A percentile compares a stretch with the other conserved stretches of the same genome.
phyloP scores from a whole-genome alignment of 2,329 filamentous ascomycete genomes.

The Cordyceps sp. region DNA sequence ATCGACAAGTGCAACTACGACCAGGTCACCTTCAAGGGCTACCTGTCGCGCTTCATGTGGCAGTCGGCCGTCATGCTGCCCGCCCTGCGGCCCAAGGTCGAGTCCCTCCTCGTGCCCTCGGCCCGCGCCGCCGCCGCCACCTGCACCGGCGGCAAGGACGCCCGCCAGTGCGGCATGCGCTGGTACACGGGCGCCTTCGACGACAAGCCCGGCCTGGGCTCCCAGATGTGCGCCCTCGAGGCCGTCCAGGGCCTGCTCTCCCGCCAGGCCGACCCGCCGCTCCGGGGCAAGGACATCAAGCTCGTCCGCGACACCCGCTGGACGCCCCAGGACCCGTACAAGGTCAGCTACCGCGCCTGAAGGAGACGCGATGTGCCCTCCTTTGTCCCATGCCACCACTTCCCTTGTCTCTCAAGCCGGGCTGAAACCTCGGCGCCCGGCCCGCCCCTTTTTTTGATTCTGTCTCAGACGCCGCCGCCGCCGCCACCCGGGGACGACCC shows the following conservation, averaged over 20 bases:
- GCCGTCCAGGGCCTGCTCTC: conserved; percentile 42
- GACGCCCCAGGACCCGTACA: conserved; percentile 6
- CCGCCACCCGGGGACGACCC: too few species aligned
- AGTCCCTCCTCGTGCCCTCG: conserved; percentile 29
- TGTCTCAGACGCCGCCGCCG: too few species aligned
- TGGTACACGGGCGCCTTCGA: conserved; percentile 46
- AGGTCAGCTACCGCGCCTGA: conserved; percentile 1
- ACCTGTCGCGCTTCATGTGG: conserved; percentile 48
- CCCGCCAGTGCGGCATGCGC: conserved; percentile 40
- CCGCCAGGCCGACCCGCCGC: conserved; percentile 23
- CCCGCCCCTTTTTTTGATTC: too few species aligned
- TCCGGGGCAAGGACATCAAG: conserved; percentile 30
- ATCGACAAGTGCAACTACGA: conserved; percentile 40
- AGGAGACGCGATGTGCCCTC: too few species aligned
- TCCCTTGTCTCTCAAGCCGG: too few species aligned
- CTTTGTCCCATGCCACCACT: too few species aligned
- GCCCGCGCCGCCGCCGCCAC: conserved; percentile 36
- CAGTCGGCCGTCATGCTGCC: conserved; percentile 39
- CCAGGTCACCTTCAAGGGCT: conserved; percentile 53
- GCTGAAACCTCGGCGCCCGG: too few species aligned
- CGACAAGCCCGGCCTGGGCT: conserved; percentile 36
- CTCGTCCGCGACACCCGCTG: conserved; percentile 17
- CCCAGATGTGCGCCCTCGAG: conserved; percentile 50
- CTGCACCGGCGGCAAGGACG: conserved; percentile 37
- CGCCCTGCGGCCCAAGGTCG: conserved; percentile 29